Percentiles rank a stretch among this genome's conserved stretches.
These are phyloP conservation scores for Zymoseptoria passerinii DNA, from an alignment of 2,329 filamentous ascomycete species.

Conservation along the genomic window DNA sequence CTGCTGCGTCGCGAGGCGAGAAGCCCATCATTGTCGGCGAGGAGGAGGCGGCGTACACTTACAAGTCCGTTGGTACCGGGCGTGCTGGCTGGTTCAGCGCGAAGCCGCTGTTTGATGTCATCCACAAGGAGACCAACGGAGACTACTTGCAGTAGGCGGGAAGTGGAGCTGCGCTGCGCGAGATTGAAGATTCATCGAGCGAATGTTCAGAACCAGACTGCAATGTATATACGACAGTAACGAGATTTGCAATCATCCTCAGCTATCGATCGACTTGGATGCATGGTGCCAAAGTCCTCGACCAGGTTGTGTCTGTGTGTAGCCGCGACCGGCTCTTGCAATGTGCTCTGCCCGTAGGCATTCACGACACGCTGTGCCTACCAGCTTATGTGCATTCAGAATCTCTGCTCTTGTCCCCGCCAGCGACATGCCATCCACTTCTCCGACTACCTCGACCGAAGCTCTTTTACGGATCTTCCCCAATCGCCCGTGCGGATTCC, in stretches of 20 bases:
- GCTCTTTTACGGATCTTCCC: too few relatives aligned
- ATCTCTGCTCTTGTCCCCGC: too few relatives aligned
- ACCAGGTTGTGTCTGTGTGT: not conserved
- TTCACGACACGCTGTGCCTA: too few relatives aligned
- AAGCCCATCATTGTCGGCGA: slow-evolving; percentile 59
- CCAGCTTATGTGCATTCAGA: too few relatives aligned
- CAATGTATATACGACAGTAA: not conserved
- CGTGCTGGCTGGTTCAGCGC: slow-evolving; percentile 62
- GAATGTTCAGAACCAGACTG: not conserved
- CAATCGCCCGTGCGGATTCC: too few relatives aligned
- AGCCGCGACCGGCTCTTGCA: not conserved
- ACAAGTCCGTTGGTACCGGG: slow-evolving; percentile 54
- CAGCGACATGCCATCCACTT: too few relatives aligned
- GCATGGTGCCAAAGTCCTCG: too few relatives aligned
- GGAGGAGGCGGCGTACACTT: slow-evolving; percentile 60
- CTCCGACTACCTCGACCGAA: too few relatives aligned
- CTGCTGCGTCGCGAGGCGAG: slow-evolving; percentile 53
- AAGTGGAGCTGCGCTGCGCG: not conserved
- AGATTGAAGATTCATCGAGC: not conserved
- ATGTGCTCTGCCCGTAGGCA: too few relatives aligned
- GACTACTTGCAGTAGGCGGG: slow-evolving; percentile 41
- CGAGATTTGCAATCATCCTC: not conserved
- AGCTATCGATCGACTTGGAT: not conserved
- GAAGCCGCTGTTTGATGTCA: slow-evolving; percentile 62
- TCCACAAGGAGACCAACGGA: slow-evolving; percentile 52